A percentile compares a stretch with the other conserved stretches of the same genome.
phyloP scores from a whole-genome alignment of 2,329 filamentous ascomycete species.

The Podosphaera xanthii region DNA sequence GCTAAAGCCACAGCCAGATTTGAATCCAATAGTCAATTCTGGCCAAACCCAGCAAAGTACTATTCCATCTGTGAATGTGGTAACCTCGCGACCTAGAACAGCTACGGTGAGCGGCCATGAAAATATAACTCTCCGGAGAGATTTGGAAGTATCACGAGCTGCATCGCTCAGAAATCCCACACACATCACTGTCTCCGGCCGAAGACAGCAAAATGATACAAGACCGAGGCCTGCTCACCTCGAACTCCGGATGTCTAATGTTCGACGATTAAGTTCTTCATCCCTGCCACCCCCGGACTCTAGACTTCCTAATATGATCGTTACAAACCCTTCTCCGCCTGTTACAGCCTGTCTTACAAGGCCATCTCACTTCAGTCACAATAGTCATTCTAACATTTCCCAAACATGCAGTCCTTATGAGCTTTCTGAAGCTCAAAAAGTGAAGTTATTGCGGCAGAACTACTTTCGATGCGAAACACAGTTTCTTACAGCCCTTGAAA shows the following conservation, averaged over 20 bases:
- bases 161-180: conserved; percentile 9
- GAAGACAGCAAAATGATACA: conserved; percentile 8
- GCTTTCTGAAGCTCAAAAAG: conserved; percentile 41
- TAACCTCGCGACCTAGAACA: conserved; percentile 26
- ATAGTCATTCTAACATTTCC: conserved; percentile 37
- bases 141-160: conserved; percentile 14
- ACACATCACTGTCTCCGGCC: conserved; percentile 7
- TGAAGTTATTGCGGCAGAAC: conserved; percentile 52
- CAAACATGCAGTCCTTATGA: conserved; percentile 37
- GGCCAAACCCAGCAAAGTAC: conserved; percentile 29
- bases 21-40: conserved; percentile 37
- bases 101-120: conserved; percentile 21
- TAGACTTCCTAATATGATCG: conserved; percentile 25
- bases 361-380: conserved; percentile 22
- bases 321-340: conserved; percentile 32
- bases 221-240: conserved; percentile 13
- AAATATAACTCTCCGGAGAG: conserved; percentile 14
- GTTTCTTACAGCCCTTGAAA: conserved; percentile 58
- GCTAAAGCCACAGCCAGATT: conserved; percentile 43
- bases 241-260: conserved; percentile 23
- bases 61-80: conserved; percentile 42
- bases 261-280: conserved; percentile 37
- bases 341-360: conserved; percentile 29
- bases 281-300: conserved; percentile 42
- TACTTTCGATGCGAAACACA: conserved; percentile 68